Conservation (phyloP, 2,329 filamentous ascomycete genomes). For the Fusarium sp. region DNA sequence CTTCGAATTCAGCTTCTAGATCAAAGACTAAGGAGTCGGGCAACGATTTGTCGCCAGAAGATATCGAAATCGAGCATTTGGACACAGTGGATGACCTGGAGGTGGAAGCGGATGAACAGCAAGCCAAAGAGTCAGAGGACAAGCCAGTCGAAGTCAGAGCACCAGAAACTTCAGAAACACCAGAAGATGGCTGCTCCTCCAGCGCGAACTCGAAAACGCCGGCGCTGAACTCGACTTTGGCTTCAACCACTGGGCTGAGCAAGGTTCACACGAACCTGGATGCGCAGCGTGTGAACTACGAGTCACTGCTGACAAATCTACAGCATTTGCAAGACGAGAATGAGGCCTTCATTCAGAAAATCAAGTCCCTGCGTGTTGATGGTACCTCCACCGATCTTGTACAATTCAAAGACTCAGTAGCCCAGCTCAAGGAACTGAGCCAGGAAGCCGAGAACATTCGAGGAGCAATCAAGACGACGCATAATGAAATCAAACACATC, state of each 20-base stretch:
- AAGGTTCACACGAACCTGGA: constrained; percentile 35
- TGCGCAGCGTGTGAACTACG: constrained; percentile 50
- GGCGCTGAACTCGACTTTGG: background rate
- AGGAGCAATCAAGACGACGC: constrained; percentile 50
- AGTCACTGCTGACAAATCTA: constrained; percentile 50
- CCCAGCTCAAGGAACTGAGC: constrained; percentile 46
- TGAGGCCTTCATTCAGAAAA: constrained; percentile 46
- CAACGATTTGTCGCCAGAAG: constrained; percentile 55
- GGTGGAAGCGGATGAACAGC: constrained; percentile 43
- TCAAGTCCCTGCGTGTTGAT: constrained; percentile 44
- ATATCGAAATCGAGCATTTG: constrained; percentile 61
- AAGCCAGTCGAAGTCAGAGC: constrained; percentile 5
- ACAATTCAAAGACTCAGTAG: constrained; percentile 42
- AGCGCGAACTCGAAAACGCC: background rate
- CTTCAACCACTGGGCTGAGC: constrained; percentile 3
- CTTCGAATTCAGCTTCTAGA: constrained; percentile 1
- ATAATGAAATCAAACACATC: constrained; percentile 52
- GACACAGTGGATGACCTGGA: constrained; percentile 44
- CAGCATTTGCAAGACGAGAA: constrained; percentile 48
- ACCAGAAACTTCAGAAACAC: constrained; percentile 8
- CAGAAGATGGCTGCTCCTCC: constrained; percentile 3
- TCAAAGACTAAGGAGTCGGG: constrained; percentile 26
- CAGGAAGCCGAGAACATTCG: constrained; percentile 50
- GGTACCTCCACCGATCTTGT: constrained; percentile 41
- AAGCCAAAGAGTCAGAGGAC: constrained; percentile 24